Conservation (phyloP, 495 filamentous ascomycete species). For the Xylaria cubensis region DNA sequence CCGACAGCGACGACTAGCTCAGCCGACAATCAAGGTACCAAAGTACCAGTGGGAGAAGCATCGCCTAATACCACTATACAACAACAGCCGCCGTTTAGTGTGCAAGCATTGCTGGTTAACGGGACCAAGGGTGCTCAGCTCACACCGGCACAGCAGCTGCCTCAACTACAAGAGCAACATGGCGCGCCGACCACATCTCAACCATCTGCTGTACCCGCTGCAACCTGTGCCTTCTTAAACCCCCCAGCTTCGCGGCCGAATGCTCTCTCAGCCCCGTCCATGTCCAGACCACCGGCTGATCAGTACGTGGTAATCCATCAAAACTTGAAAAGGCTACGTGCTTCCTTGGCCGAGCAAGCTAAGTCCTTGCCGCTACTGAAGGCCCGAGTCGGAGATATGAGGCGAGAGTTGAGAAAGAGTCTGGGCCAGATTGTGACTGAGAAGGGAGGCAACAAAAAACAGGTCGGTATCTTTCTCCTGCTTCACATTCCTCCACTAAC, state of each 20-base stretch:
- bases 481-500: slow-evolving; percentile 22
- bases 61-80: slow-evolving; percentile 19
- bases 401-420: slow-evolving; percentile 71
- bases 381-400: slow-evolving; percentile 72
- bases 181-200: slow-evolving; percentile 9
- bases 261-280: not conserved
- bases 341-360: slow-evolving; percentile 59
- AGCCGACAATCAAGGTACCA: not conserved
- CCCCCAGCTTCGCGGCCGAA: not conserved
- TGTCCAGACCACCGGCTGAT: slow-evolving; percentile 34
- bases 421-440: slow-evolving; percentile 76
- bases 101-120: slow-evolving; percentile 25
- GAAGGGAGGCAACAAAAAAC: slow-evolving; percentile 65
- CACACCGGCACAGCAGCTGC: slow-evolving; percentile 23
- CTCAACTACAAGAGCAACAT: not conserved
- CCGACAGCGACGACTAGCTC: not conserved
- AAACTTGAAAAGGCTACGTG: slow-evolving; percentile 74
- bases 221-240: not conserved
- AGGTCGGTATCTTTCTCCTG: slow-evolving; percentile 49
- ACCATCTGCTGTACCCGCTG: slow-evolving; percentile 20
- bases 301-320: slow-evolving; percentile 74
- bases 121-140: slow-evolving; percentile 27
- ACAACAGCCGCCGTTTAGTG: slow-evolving; percentile 24
- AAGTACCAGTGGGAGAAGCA: not conserved
- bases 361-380: slow-evolving; percentile 59